Base-by-base conservation (phyloP, 768 basidiomycete species). In the Pulveroboletus ravenelii region DNA sequence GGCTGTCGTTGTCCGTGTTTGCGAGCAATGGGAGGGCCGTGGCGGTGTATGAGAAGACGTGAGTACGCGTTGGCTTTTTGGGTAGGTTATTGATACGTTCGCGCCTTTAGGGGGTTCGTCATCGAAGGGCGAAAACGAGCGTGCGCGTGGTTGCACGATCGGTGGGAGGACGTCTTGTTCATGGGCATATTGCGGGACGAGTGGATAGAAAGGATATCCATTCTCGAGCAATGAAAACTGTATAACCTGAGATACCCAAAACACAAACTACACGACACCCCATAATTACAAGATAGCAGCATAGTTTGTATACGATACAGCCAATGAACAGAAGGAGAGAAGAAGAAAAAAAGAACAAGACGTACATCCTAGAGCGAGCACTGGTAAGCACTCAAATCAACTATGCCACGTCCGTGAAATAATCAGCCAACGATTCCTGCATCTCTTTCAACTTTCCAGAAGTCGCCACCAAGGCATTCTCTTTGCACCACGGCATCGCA, bases 401-500 rank as follows among this genome's bases (percentile, higher is more conserved):
- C 62, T 56, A 70, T 36, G 55, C 48, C 36, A 74, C 74, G 47
- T 78, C 77, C 10, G 70, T 70, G 55, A 78, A 78, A 59, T 71
- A 72, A 48, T 77, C 74, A 30, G 72, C 74, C 53, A 78, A 61
- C 23, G 67, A 70, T 29, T 76, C 75, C 57, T 73, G 76, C 47
- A 74, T 67, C 47, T 78, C 78, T 61, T 72, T 72, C 57, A 77
- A 57, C 53, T 72, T 74, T 51, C 70, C 71, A 34, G 70, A 62
- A 27, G 73, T 71, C 54, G 74, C 76, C 44, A 62, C 56, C 53
- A 77, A 48, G 5, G 73, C 73, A 27, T 63, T 71, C 31, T 75
- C 72, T 52, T 73, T 72, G 55, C 77, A 78, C 59, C 71, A 66
- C 41, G 72, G 72, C 64, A 76, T 69, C 41, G 72, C 73, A 39